Conservation (phyloP, 352 stramenopile genomes). For the Pythium vanterpoolii region DNA sequence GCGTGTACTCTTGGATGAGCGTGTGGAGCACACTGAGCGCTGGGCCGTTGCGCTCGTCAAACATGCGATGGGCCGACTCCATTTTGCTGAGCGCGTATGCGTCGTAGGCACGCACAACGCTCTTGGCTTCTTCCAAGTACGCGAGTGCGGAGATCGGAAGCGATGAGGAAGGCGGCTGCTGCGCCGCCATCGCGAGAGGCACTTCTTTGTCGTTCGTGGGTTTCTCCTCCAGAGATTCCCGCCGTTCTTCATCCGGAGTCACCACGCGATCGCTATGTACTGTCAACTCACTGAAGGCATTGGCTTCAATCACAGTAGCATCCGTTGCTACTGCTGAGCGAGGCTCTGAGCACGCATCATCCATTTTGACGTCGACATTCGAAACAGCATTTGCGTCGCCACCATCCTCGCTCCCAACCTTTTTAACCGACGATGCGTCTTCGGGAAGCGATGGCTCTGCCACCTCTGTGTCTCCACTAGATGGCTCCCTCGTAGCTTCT, state of each 20-base stretch:
- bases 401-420: background rate
- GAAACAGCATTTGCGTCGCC: background rate
- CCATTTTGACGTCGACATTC: background rate
- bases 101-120: slow-evolving; percentile 60
- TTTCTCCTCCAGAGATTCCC: background rate
- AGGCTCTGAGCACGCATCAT: background rate
- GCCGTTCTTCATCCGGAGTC: background rate
- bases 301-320: background rate
- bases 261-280: background rate
- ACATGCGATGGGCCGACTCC: slow-evolving; percentile 55
- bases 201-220: background rate
- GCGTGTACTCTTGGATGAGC: slow-evolving; percentile 81
- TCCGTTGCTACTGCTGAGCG: background rate
- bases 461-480: background rate
- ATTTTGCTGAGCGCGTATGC: slow-evolving; percentile 67
- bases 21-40: slow-evolving; percentile 62
- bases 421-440: background rate
- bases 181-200: background rate
- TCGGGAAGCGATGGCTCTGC: background rate
- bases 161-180: background rate
- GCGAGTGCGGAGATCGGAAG: slow-evolving; percentile 12
- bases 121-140: slow-evolving; percentile 65
- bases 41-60: slow-evolving; percentile 52
- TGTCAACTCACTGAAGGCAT: background rate
- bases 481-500: background rate